phyloP scores from a whole-genome alignment of 2,329 filamentous ascomycete species.

The Phyllosticta capitalensis region DNA sequence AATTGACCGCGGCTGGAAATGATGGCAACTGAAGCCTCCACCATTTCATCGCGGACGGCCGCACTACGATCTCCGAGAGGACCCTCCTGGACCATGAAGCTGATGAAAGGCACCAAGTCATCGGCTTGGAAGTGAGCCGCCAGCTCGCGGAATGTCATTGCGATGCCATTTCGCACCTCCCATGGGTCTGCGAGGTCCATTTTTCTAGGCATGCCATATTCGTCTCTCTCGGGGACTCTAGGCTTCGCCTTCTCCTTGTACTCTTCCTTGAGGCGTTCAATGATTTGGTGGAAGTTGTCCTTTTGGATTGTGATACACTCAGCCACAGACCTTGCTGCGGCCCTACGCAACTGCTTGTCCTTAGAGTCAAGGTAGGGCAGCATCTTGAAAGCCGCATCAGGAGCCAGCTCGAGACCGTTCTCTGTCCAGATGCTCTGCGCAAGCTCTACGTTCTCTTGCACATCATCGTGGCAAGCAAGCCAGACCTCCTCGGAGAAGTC shows the following conservation, averaged over 20 bases:
- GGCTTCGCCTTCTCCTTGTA: conserved; percentile 78
- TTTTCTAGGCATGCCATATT: conserved; percentile 91
- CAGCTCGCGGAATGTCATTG: conserved; percentile 76
- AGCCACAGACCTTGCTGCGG: conserved; percentile 72
- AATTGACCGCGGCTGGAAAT: conserved; percentile 73
- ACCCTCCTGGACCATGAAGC: conserved; percentile 76
- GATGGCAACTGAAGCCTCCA: conserved; percentile 74
- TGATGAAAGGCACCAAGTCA: conserved; percentile 67
- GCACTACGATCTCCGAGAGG: conserved; percentile 76
- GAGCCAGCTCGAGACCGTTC: conserved; percentile 63
- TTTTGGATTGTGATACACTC: conserved; percentile 58
- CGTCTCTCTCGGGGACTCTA: conserved; percentile 72
- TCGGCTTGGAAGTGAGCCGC: conserved; percentile 57
- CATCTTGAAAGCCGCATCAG: conserved; percentile 56
- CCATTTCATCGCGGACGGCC: conserved; percentile 77
- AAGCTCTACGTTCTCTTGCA: conserved; percentile 74
- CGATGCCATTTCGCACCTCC: conserved; percentile 85
- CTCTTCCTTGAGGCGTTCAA: conserved; percentile 56
- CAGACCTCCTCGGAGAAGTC: conserved; percentile 85
- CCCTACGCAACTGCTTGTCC: conserved; percentile 72
- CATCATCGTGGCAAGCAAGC: conserved; percentile 85
- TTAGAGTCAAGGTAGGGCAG: conserved; percentile 70
- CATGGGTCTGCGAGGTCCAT: conserved; percentile 80
- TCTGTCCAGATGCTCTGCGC: conserved; percentile 92
- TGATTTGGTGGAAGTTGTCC: conserved; percentile 50